Conservation (phyloP, 768 basidiomycete genomes). For the Termitomyces sp. region DNA sequence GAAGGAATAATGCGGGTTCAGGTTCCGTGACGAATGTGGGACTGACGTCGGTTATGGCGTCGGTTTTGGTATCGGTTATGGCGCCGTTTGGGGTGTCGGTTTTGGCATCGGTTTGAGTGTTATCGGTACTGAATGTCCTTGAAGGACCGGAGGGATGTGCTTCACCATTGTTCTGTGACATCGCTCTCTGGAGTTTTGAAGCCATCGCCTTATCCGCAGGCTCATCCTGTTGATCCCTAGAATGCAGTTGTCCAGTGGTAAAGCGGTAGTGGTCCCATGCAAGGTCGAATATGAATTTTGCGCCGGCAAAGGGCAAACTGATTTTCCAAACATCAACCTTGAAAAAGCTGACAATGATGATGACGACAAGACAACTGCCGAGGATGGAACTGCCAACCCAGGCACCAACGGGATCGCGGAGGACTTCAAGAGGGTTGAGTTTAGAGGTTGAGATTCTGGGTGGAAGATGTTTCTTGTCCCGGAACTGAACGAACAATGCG, state of each 20-base stretch:
- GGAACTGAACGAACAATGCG: slow-evolving; percentile 60
- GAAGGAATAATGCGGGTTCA: not conserved
- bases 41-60: not conserved
- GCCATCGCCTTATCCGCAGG: slow-evolving; percentile 23
- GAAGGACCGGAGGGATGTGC: slow-evolving; percentile 20
- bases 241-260: slow-evolving; percentile 3
- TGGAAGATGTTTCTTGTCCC: slow-evolving; percentile 51
- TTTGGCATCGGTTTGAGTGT: slow-evolving; percentile 8
- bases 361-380: slow-evolving; percentile 63
- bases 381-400: slow-evolving; percentile 71
- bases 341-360: slow-evolving; percentile 77
- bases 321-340: slow-evolving; percentile 87
- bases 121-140: slow-evolving; percentile 8
- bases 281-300: slow-evolving; percentile 72
- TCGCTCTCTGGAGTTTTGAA: slow-evolving; percentile 27
- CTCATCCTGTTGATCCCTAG: slow-evolving; percentile 12
- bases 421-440: slow-evolving; percentile 54
- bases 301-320: slow-evolving; percentile 74
- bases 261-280: slow-evolving; percentile 56
- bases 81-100: not conserved
- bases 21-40: not conserved
- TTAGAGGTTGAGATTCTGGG: slow-evolving; percentile 36
- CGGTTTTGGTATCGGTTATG: no score
- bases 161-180: slow-evolving; percentile 22
- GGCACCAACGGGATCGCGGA: slow-evolving; percentile 76